phyloP scores from a whole-genome alignment of 2,329 filamentous ascomycete species.

The Alternaria gaisen region DNA sequence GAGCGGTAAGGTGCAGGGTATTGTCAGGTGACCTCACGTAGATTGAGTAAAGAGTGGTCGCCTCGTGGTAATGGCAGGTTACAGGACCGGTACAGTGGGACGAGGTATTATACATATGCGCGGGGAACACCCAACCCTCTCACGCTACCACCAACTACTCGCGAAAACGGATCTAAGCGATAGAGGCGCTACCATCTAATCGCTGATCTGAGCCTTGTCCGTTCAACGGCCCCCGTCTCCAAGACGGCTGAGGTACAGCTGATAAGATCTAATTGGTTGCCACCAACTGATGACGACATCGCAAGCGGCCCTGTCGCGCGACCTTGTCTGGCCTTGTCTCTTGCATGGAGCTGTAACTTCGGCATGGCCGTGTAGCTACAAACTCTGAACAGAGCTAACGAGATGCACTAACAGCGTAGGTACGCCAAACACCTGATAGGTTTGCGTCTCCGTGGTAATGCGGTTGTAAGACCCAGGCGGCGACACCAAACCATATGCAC shows the following conservation, averaged over 20 bases:
- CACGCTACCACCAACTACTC: constrained; percentile 17
- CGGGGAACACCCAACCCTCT: constrained; percentile 8
- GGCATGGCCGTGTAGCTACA: constrained; percentile 13
- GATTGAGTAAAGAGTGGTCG: constrained; percentile 5
- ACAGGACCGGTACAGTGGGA: constrained; percentile 12
- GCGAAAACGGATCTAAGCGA: constrained; percentile 30
- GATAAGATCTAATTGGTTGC: constrained; percentile 9
- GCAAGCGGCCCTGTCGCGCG: neutral
- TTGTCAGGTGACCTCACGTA: constrained; percentile 18
- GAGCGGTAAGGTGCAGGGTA: neutral
- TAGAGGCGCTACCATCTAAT: constrained; percentile 20
- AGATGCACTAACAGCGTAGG: constrained; percentile 10
- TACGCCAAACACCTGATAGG: neutral
- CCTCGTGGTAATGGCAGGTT: constrained; percentile 4
- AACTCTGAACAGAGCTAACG: constrained; percentile 8
- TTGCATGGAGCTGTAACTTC: constrained; percentile 5
- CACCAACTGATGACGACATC: constrained; percentile 11
- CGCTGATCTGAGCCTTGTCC: constrained; percentile 10
- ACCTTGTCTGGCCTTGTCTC: neutral
- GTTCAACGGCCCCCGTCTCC: constrained; percentile 13
- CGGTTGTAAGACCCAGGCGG: neutral
- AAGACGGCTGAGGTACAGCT: constrained; percentile 20
- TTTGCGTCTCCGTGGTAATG: neutral
- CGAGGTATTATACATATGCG: constrained; percentile 21
- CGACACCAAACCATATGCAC: constrained; percentile 5